Evolutionary conservation across 805 yeast genomes (phyloP).

Genomic region (Saturnispora hagleri): DNA sequence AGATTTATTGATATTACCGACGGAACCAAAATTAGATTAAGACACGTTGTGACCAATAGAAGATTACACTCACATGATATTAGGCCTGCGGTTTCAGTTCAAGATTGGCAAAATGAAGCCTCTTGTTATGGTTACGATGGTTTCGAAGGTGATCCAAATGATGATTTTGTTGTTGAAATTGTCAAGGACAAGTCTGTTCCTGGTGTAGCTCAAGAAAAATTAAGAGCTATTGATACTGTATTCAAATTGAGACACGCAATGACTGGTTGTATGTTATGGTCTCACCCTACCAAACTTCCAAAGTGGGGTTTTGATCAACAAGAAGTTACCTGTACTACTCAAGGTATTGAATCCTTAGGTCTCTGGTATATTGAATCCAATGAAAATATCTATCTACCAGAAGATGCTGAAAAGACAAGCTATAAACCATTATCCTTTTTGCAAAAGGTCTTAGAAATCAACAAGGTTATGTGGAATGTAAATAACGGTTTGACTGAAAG

Average conservation of each 20-base stretch:
- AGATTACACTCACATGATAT: constrained; percentile 80
- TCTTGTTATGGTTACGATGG: constrained; percentile 70
- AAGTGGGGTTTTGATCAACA: constrained; percentile 80
- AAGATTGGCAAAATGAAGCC: constrained; percentile 81
- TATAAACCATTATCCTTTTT: constrained; percentile 47
- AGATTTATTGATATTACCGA: constrained; percentile 54
- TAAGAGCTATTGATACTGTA: constrained; percentile 59
- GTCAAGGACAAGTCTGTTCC: constrained; percentile 42
- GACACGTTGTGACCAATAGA: constrained; percentile 47
- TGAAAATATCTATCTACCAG: constrained; percentile 38
- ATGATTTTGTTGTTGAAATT: constrained; percentile 71
- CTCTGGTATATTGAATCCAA: constrained; percentile 73
- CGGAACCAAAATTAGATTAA: constrained; percentile 63
- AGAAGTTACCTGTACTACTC: constrained; percentile 73
- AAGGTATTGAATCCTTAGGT: constrained; percentile 51
- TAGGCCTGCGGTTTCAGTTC: constrained; percentile 65
- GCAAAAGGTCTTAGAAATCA: constrained; percentile 56
- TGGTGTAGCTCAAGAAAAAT: constrained; percentile 43
- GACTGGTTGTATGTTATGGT: constrained; percentile 69
- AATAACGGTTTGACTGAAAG: constrained; percentile 60
- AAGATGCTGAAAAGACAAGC: constrained; percentile 39
- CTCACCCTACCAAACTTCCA: constrained; percentile 69
- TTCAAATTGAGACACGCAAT: constrained; percentile 72
- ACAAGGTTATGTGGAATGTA: constrained; percentile 67
- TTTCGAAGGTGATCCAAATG: constrained; percentile 76